Evolutionary conservation across 2,329 filamentous ascomycete species (phyloP), one percentile per base, ranked within the genome.

Genomic region (Lasiodiplodia sp.): DNA sequence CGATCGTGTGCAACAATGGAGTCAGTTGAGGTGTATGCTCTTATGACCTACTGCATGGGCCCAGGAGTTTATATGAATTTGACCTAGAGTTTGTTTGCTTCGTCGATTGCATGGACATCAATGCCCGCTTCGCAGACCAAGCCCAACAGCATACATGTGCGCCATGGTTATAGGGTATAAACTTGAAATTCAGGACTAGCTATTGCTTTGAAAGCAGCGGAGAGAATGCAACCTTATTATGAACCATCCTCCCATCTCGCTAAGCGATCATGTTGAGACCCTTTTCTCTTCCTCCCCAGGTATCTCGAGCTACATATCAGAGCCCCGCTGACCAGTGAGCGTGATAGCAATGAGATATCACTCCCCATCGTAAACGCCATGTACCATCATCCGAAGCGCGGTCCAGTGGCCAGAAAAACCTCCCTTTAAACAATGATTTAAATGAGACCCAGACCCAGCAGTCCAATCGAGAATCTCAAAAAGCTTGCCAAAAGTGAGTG

Each of bases 401-500:
- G 60, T 38, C 31, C 37, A 38, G 31, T 63, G 60, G 37, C 60
- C 37, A 38, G 16, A 8, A 25, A 49, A 34, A 18, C 31, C 31
- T 28, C 60, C 28, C 10, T 38, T 25, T 7, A 64, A 52, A 64
- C 23, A 16, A 34, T 21, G 5, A 49, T 47, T 47, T 25, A 18
- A 64, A 64, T 23, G 25, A 52, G 31, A 52, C 47, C 60, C 10
- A 16, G 51, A 52, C 47, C 60, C 60, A 52, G 58, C 28, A 47
- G 44, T 49, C 58, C 28, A 21, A 21, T 38, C 10, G 14, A 64
- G 31, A 31, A 53, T 38, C 47, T 34, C 34, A 40, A 23, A 28
- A 62, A 52, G 16, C 31, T 52, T 52, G 60, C 60, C 28, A 64
- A 31, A 64, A 64, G 60, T 64, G 60, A 64, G 47, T 18, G 60